Conservation (phyloP, 208 protist genomes). For the Sergeia podlipaevii region DNA sequence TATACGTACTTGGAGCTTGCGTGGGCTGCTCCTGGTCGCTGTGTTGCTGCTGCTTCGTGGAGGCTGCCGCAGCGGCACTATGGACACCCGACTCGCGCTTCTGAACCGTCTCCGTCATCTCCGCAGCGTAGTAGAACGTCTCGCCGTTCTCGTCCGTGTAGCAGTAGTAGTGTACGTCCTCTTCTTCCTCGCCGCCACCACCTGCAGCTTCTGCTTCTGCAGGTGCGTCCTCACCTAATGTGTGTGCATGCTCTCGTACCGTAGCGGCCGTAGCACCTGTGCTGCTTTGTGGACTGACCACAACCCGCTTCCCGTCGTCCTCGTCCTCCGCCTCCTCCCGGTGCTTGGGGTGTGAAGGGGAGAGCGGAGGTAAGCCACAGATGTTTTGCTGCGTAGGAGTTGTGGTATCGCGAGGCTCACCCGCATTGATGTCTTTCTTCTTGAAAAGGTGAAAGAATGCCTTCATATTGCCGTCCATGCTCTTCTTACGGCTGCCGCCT, state of each 20-base stretch:
- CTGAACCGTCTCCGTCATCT: conserved; percentile 13
- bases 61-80: conserved; percentile 4
- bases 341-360: too few species aligned
- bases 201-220: background rate
- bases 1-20: conserved; percentile 1
- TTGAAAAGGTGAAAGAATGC: too few species aligned
- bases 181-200: background rate
- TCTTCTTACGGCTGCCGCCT: conserved; percentile 1
- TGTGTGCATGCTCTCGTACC: too few species aligned
- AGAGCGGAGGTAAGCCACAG: too few species aligned
- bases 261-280: too few species aligned
- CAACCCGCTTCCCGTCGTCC: too few species aligned
- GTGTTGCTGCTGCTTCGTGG: background rate
- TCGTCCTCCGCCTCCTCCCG: too few species aligned
- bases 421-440: too few species aligned
- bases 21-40: background rate
- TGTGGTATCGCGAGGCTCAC: too few species aligned
- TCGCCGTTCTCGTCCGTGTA: conserved; percentile 53
- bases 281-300: too few species aligned
- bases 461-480: background rate
- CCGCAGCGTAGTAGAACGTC: conserved; percentile 33
- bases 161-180: conserved; percentile 40
- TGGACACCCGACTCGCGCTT: too few species aligned
- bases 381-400: too few species aligned
- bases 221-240: background rate